phyloP scores from a whole-genome alignment of 2,329 filamentous ascomycete genomes.

The Epichloe gansuensis region DNA sequence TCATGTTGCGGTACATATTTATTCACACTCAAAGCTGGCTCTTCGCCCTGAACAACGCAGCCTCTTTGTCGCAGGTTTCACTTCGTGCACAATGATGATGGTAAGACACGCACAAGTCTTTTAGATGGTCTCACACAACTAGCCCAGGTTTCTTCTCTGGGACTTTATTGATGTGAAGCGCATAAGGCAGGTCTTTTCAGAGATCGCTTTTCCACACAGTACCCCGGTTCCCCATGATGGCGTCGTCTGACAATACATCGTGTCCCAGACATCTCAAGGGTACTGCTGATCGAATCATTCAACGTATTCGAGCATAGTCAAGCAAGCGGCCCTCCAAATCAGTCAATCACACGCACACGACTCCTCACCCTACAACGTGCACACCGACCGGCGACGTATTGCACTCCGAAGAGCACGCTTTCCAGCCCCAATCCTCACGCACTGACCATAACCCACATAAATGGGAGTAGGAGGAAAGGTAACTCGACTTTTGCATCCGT shows the following conservation, averaged over 20 bases:
- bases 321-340: not conserved
- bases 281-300: not conserved
- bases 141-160: not conserved
- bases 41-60: not conserved
- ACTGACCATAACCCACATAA: not conserved
- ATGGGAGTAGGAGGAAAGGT: not conserved
- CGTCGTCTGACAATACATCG: slow-evolving; percentile 1
- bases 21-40: not conserved
- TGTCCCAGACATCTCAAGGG: not conserved
- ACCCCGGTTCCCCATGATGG: not conserved
- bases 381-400: not conserved
- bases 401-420: not conserved
- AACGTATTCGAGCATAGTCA: not conserved
- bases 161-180: not conserved
- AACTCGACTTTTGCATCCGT: not conserved
- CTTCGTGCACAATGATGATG: not conserved
- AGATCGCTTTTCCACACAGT: slow-evolving; percentile 2
- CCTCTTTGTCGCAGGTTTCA: not conserved
- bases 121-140: not conserved
- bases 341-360: not conserved
- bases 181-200: slow-evolving; percentile 2
- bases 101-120: not conserved
- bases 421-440: not conserved
- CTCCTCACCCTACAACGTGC: not conserved
- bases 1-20: not conserved